Evolutionary conservation across 768 basidiomycete genomes (phyloP).

Genomic region (Serendipita sp.): DNA sequence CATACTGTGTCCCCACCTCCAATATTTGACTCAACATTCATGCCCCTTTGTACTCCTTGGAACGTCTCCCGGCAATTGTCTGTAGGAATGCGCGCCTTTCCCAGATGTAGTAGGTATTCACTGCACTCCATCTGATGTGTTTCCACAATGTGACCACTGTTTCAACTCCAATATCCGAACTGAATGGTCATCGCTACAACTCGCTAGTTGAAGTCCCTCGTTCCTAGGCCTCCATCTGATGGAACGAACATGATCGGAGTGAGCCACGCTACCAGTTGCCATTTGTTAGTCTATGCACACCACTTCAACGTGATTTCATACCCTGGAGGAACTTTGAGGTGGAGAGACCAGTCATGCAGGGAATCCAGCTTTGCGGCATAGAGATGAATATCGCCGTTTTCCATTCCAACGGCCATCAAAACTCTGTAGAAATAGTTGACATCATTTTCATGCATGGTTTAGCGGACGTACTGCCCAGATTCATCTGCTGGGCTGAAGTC

Average conservation of each 20-base stretch:
- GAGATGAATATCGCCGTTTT: constrained; percentile 60
- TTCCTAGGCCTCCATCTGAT: constrained; percentile 58
- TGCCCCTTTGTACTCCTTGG: neutral
- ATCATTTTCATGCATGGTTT: neutral
- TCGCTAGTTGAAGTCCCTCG: constrained; percentile 45
- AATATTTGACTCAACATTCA: neutral
- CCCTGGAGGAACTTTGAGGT: constrained; percentile 34
- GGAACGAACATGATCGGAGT: constrained; percentile 64
- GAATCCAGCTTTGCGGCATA: constrained; percentile 28
- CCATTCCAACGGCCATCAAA: constrained; percentile 66
- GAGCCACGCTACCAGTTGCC: constrained; percentile 36
- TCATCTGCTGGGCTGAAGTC: constrained; percentile 34
- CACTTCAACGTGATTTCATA: constrained; percentile 21
- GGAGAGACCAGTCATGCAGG: constrained; percentile 32
- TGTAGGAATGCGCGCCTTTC: neutral
- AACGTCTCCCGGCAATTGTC: neutral
- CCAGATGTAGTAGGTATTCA: neutral
- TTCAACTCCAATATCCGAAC: constrained; percentile 45
- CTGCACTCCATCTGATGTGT: neutral
- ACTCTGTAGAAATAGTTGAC: constrained; percentile 22
- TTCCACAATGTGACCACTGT: neutral
- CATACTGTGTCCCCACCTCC: neutral
- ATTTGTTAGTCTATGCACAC: neutral
- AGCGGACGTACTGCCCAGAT: constrained; percentile 27
- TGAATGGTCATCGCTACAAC: constrained; percentile 87